Evolutionary conservation across 2,329 filamentous ascomycete species (phyloP).

Genomic region (Laburnicola sp.): DNA sequence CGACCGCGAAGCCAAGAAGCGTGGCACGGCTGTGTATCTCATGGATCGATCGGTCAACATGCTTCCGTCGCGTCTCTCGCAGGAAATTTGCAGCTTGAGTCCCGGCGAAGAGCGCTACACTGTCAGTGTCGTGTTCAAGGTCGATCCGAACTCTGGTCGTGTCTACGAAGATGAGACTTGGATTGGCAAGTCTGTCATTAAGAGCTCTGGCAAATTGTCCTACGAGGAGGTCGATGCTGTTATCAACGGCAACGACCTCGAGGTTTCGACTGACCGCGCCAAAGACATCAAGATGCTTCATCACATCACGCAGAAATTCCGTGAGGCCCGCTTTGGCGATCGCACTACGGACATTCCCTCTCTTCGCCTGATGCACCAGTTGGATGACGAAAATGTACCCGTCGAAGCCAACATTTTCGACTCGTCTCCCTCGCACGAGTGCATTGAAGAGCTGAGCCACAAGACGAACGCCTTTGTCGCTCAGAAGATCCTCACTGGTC

Average conservation of each 20-base stretch:
- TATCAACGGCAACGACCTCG: slow-evolving; percentile 67
- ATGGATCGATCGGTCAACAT: slow-evolving; percentile 87
- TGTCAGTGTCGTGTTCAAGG: slow-evolving; percentile 89
- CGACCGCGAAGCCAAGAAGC: slow-evolving; percentile 96
- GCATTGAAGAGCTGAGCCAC: slow-evolving; percentile 93
- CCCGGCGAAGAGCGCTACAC: slow-evolving; percentile 89
- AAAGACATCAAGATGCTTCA: slow-evolving; percentile 82
- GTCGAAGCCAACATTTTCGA: slow-evolving; percentile 97
- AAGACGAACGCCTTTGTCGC: slow-evolving; percentile 91
- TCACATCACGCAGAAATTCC: slow-evolving; percentile 84
- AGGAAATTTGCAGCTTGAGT: slow-evolving; percentile 83
- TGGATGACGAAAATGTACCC: slow-evolving; percentile 97
- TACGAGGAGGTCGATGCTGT: slow-evolving; percentile 86
- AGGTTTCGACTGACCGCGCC: slow-evolving; percentile 66
- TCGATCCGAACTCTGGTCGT: slow-evolving; percentile 76
- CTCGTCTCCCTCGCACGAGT: slow-evolving; percentile 82
- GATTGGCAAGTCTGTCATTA: slow-evolving; percentile 92
- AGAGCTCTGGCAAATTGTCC: slow-evolving; percentile 82
- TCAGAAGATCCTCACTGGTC: slow-evolving; percentile 73
- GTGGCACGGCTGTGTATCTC: slow-evolving; percentile 91
- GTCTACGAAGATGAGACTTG: slow-evolving; percentile 85
- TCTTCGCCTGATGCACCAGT: slow-evolving; percentile 84
- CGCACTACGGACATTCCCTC: slow-evolving; percentile 79
- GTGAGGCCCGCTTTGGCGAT: slow-evolving; percentile 81
- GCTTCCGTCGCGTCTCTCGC: slow-evolving; percentile 81